Base-by-base conservation (phyloP, 73 alveolate species). In the Effrenium voratum region DNA sequence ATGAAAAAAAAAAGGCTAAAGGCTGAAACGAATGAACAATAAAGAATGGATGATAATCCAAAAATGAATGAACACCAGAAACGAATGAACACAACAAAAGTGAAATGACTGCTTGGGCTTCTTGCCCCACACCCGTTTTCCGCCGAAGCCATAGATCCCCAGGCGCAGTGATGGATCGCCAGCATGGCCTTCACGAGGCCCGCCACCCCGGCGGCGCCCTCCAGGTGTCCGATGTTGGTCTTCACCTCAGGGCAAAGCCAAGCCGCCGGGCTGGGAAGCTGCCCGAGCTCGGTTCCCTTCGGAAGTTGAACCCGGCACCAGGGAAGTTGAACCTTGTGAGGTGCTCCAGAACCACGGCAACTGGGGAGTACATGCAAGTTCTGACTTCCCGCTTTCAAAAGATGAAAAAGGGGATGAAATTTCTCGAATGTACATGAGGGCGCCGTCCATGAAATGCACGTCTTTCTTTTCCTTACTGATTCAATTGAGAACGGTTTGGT, bases 201-300 rank as follows among this genome's bases (percentile, higher is more conserved):
- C 1, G 98, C 98, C 28, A 75, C 91, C 19, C 98, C 98, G 22
- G 98, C 98, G 5, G 92, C 97, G 24, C 97, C 97, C 55, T 90
- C 97, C 88, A 90, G 43, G 59, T 90, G 97, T 66, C 97, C 97
- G n/a, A 90, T 90, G 88, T 90, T 90, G 75, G 97, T 90, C 57
- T 90, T 90, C 59, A 90, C 92, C 91, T 80, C 44, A 24, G 40
- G 59, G 63, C 63, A 19, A 52, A 19, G 63, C 19, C 26, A 19
- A 19, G 63, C 26, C 19, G 63, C 26, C 19, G 63, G 63, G 19
- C 26, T 12, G 63, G 63, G 63, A 52, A 52, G 63, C 26, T 12
- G 63, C n/a, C n/a, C n/a, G n/a, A n/a, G n/a, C n/a, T n/a, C n/a
- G n/a, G n/a, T n/a, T n/a, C n/a, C n/a, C n/a, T n/a, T n/a, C n/a